These are phyloP conservation scores for Chalciporus piperatus DNA, from an alignment of 768 basidiomycete genomes.

Conservation along the genomic window DNA sequence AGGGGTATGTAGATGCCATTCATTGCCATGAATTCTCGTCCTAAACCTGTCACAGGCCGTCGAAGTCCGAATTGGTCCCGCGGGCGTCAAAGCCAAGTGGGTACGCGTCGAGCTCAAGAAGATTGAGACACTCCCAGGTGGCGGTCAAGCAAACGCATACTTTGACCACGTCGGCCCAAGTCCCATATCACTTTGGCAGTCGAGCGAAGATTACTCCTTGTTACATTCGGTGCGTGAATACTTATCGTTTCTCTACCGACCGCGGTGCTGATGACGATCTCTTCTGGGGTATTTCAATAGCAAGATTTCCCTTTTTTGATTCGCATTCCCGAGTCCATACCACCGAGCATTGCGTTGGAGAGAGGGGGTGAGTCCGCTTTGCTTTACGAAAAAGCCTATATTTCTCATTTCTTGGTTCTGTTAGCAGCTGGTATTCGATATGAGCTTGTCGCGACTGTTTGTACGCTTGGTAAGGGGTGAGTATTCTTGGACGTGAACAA, in stretches of 20 bases:
- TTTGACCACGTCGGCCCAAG: conserved; percentile 79
- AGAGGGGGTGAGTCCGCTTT: conserved; percentile 52
- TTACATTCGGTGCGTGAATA: conserved; percentile 56
- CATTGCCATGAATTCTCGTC: not conserved
- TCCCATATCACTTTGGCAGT: conserved; percentile 81
- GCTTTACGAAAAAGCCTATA: not conserved
- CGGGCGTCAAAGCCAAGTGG: conserved; percentile 88
- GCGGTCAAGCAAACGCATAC: conserved; percentile 66
- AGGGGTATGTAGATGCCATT: conserved; percentile 57
- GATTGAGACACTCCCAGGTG: conserved; percentile 79
- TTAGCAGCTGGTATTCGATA: conserved; percentile 76
- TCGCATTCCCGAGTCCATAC: conserved; percentile 89
- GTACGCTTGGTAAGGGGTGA: conserved; percentile 82
- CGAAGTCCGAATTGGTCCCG: conserved; percentile 73
- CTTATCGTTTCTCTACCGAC: not conserved
- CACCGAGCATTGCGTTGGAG: conserved; percentile 80
- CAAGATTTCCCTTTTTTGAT: conserved; percentile 89
- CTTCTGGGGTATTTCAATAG: conserved; percentile 35
- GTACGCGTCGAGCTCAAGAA: conserved; percentile 89
- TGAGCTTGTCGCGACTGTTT: conserved; percentile 85
- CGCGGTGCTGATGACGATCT: conserved; percentile 1
- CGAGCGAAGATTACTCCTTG: conserved; percentile 68
- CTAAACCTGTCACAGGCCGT: conserved; percentile 53
- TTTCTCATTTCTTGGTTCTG: not conserved
- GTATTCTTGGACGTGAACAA: conserved; percentile 15